Base-by-base conservation (phyloP, 2,329 filamentous ascomycete species). In the Colletotrichum cordylinicola region DNA sequence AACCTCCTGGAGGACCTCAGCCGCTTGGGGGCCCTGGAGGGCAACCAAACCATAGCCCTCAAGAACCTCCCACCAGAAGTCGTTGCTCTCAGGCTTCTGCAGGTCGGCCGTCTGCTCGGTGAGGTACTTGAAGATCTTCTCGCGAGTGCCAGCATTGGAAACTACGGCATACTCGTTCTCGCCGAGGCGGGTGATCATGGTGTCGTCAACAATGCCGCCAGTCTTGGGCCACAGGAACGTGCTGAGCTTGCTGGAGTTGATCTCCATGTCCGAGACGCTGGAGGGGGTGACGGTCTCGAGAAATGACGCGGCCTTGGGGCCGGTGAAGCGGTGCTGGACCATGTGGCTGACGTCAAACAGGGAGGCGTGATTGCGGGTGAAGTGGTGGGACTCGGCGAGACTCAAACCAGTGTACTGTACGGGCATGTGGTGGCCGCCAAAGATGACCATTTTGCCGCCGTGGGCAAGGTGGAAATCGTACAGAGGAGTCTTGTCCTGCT, bases 261-360 rank as follows among this genome's bases (percentile, higher is more conserved):
- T 83, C 33, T 87, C 87, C 76, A 98, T 90, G 39, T 88, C 87
- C 64, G 89, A 88, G 67, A 97, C 88, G 60, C 92, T 92, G 15
- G 93, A 93, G 1, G 97, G 97, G 1, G 96, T 98, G 77, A 99
- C 88, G 78, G 88, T 92, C 88, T 98, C 93, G 43, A 99, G 91
- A 83, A 98, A 97, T 6, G 91, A 91, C 31, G 93, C 90, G 7
- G 95, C 96, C 39, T 94, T 94, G 8, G 95, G 92, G 0, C 97
- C 97, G 67, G 91, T 91, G 83, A 99, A 92, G 79, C 93, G 91
- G 84, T 98, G 96, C 87, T 98, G 96, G 78, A 94, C 96, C 96
- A 98, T 98, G 87, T 98, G 97, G 83, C 94, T 94, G 70, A 98
- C 97, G 85, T 99, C 97, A 82, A 99, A 99, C 78, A 99, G 87